Percentiles rank a stretch among this genome's conserved stretches.
Conservation (phyloP, 2,329 filamentous ascomycete species). For the Alternaria gansuensis region DNA sequence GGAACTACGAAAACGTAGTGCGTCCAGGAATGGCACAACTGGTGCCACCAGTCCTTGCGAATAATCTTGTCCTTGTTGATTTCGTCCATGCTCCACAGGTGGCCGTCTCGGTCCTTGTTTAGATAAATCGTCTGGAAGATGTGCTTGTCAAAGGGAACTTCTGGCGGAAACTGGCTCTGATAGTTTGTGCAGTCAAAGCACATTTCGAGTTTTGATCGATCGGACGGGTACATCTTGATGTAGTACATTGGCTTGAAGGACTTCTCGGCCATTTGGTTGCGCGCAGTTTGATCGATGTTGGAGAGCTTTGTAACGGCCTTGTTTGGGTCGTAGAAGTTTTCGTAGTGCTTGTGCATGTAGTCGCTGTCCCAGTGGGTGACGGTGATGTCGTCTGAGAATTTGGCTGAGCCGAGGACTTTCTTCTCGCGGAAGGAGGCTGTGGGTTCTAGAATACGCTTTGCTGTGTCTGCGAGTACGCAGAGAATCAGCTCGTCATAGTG, state of each 20-base stretch:
- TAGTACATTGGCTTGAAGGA: constrained; percentile 72
- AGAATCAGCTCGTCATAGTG: constrained; percentile 72
- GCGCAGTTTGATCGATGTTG: constrained; percentile 53
- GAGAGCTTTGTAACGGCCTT: constrained; percentile 57
- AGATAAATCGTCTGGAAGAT: constrained; percentile 76
- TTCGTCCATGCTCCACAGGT: constrained; percentile 68
- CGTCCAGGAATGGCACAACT: constrained; percentile 70
- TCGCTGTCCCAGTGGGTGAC: constrained; percentile 71
- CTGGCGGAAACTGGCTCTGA: constrained; percentile 72
- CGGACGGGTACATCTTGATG: constrained; percentile 66
- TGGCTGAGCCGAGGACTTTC: constrained; percentile 73
- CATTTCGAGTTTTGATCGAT: constrained; percentile 66
- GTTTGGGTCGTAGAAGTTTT: constrained; percentile 65
- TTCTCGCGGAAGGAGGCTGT: constrained; percentile 69
- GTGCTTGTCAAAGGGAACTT: constrained; percentile 65
- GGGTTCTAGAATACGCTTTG: constrained; percentile 66
- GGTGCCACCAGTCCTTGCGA: constrained; percentile 72
- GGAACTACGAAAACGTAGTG: constrained; percentile 73
- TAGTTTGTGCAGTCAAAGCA: constrained; percentile 80
- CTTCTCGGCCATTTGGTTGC: constrained; percentile 58
- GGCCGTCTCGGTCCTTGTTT: constrained; percentile 63
- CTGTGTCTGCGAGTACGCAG: constrained; percentile 66
- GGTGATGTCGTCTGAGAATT: constrained; percentile 75
- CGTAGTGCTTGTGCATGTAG: constrained; percentile 75
- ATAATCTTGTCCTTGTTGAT: constrained; percentile 70